A percentile compares a stretch with the other conserved stretches of the same genome.
phyloP scores from a whole-genome alignment of 1,139 yeast species.

The Entelexis paramagnoliae region DNA sequence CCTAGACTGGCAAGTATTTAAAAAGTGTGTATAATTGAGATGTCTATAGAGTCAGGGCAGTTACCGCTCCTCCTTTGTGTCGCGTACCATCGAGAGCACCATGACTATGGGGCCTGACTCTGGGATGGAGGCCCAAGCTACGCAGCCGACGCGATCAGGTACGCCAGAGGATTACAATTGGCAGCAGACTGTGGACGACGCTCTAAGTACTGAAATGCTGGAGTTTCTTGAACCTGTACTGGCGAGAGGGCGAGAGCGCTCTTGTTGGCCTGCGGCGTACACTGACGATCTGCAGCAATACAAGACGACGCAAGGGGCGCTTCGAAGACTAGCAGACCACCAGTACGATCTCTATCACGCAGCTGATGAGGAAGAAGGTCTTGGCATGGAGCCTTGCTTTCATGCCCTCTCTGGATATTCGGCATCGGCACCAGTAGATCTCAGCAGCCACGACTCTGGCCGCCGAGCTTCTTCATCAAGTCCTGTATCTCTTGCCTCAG shows the following conservation, averaged over 20 bases:
- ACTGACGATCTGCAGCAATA: not conserved
- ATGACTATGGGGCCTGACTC: not conserved
- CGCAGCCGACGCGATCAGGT: not conserved
- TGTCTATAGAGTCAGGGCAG: too few species aligned
- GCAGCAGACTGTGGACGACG: not conserved
- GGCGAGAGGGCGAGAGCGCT: not conserved
- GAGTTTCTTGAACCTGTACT: not conserved
- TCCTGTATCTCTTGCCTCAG: not conserved
- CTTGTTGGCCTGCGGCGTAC: not conserved
- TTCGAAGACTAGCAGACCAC: not conserved
- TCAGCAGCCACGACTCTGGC: not conserved
- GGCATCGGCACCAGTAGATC: not conserved
- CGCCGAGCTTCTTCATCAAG: not conserved
- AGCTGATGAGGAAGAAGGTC: not conserved
- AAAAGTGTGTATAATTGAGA: too few species aligned
- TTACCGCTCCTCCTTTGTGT: too few species aligned
- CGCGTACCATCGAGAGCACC: too few species aligned
- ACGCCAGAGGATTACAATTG: not conserved
- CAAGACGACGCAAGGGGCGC: not conserved
- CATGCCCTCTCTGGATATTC: not conserved
- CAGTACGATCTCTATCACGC: not conserved
- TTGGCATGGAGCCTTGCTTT: not conserved
- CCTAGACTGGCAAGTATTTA: too few species aligned
- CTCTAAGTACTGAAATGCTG: not conserved
- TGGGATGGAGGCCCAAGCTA: not conserved